Evolutionary conservation across 495 filamentous ascomycete genomes (phyloP).

Genomic region (Aspergillus mulundensis): DNA sequence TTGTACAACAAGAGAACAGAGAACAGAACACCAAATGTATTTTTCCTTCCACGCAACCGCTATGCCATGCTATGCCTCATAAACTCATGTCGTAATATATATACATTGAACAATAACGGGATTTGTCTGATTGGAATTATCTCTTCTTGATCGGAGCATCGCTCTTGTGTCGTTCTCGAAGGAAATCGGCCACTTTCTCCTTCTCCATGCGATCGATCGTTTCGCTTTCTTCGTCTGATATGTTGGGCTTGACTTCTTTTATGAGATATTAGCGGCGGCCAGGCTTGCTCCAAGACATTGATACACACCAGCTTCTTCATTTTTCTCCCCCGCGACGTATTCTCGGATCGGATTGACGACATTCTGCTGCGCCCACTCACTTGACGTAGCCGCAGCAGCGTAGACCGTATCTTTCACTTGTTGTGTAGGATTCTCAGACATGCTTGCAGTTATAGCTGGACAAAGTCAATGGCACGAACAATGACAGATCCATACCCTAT

Average conservation of each 20-base stretch:
- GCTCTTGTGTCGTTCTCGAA: constrained; percentile 29
- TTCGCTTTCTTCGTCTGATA: constrained; percentile 6
- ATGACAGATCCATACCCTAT: neutral
- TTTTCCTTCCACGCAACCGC: neutral
- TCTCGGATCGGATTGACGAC: constrained; percentile 1
- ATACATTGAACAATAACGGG: neutral
- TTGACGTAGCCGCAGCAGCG: neutral
- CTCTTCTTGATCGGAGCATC: constrained; percentile 10
- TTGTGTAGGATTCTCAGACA: constrained; percentile 2
- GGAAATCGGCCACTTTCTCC: constrained; percentile 30
- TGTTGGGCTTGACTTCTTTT: neutral
- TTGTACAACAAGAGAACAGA: neutral
- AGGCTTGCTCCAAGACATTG: neutral
- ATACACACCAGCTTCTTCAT: neutral
- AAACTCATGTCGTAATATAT: neutral
- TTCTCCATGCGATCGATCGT: constrained; percentile 27
- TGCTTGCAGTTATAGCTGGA: neutral
- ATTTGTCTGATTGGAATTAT: neutral
- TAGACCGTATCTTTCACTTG: neutral
- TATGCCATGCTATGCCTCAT: neutral
- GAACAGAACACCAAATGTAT: neutral
- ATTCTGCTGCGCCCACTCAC: constrained; percentile 4
- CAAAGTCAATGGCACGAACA: neutral
- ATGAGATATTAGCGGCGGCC: neutral
- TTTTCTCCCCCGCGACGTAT: neutral